A percentile compares a stretch with the other conserved stretches of the same genome.
Conservation (phyloP, 208 protist species). For the Phytomonas sp. region DNA sequence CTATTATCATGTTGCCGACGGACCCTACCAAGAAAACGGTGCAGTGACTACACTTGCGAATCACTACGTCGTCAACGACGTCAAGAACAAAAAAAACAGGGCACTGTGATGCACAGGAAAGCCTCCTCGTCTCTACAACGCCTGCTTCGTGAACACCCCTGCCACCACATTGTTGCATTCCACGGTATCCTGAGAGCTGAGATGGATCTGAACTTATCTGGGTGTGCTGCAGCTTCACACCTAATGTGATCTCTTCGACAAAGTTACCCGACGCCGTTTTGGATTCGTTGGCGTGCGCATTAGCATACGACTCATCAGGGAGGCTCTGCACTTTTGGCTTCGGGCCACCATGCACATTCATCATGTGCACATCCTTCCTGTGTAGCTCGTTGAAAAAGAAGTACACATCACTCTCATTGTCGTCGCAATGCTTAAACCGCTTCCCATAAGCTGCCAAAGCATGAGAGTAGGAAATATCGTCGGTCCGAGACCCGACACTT, state of each 20-base stretch:
- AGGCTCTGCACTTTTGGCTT: background rate
- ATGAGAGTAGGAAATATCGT: slow-evolving; percentile 40
- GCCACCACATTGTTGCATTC: background rate
- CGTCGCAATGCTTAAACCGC: slow-evolving; percentile 50
- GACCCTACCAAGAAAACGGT: slow-evolving; percentile 60
- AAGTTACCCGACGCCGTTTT: background rate
- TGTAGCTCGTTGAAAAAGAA: slow-evolving; percentile 41
- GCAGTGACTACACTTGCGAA: slow-evolving; percentile 64
- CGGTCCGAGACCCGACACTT: background rate
- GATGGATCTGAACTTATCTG: background rate
- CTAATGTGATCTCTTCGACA: background rate
- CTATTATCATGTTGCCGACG: slow-evolving; percentile 28
- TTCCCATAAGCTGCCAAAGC: slow-evolving; percentile 33
- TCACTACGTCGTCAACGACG: slow-evolving; percentile 43
- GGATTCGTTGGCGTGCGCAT: background rate
- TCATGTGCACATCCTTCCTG: slow-evolving; percentile 41
- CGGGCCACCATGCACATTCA: slow-evolving; percentile 34
- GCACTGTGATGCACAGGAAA: slow-evolving; percentile 4
- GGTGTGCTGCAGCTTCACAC: background rate
- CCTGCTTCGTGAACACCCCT: background rate
- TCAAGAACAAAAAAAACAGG: slow-evolving; percentile 70
- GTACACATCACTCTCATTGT: slow-evolving; percentile 25
- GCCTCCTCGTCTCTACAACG: background rate
- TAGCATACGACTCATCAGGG: background rate
- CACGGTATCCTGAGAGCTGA: background rate